Evolutionary conservation across 2,329 filamentous ascomycete species (phyloP), one percentile per base, ranked within the genome.

Genomic region (Monosporascus sp.): DNA sequence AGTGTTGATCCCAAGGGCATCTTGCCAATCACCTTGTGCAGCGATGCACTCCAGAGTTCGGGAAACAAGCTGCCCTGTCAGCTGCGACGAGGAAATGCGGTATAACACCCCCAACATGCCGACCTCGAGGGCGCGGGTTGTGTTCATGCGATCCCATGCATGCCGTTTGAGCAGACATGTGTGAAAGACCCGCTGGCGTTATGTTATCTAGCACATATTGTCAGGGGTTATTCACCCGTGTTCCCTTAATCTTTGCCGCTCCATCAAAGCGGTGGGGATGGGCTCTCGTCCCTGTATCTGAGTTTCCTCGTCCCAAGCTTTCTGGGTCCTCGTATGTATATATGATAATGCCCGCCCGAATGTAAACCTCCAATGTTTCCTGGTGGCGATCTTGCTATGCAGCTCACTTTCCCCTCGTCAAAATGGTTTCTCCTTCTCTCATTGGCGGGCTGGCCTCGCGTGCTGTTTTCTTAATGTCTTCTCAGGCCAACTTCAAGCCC

Each of bases 401-500:
- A 41, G 38, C 17, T 41, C 38, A 18, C 38, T 35, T 11, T 35
- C 31, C 31, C 31, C 9, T 35, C 9, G 11, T 14, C 31, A 53
- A 50, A 46, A 68, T 68, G 66, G 65, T 68, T 54, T 63, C 65
- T 43, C 58, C 62, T 24, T 62, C 65, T 17, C 49, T 61, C 48
- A 47, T 67, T 35, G 64, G 65, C 24, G 60, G 65, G 53, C 55
- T 68, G 50, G 60, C 61, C 47, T 55, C 65, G 31, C 60, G 65
- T 52, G 65, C 65, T 15, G 52, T 65, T 47, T 65, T 64, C 52
- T 61, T 66, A 57, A 65, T 66, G 59, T 66, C 66, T 55, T 60
- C 60, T 57, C 60, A 63, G 37, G 54, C 56, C 45, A 44, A 45
- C 24, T 60, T 58, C 46, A 52, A 60, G 24, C 55, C 62, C 49